Evolutionary conservation across 306 rosid genomes (phyloP), one percentile per base, ranked within the genome.

Genomic region (Quercus dentata): DNA sequence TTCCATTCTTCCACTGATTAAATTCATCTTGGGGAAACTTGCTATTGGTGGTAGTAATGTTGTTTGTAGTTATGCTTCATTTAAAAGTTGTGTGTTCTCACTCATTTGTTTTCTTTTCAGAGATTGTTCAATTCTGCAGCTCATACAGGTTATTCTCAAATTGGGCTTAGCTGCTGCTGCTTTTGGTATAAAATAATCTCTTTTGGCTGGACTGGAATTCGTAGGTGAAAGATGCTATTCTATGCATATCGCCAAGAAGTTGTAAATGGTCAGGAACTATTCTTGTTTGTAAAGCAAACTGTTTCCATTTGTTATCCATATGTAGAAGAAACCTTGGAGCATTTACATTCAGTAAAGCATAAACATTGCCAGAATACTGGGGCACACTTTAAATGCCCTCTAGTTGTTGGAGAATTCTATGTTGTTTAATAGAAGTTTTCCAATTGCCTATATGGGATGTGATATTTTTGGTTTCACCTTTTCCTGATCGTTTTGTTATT

Each of bases 211-310:
- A 82, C 76, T 73, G 73, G 63, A 69, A 74, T 15, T 73, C 79
- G 73, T 56, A 74, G 81, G 86, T 82, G 85, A 79, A 82, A 82
- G 83, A 81, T 78, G 86, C 81, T 76, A 63, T 78, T 58, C 38
- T 69, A 78, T 75, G 89, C 80, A 44, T 82, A 81, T 85, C 79
- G 79, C 71, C 75, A 75, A 82, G 72, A 72, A 82, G 82, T 76
- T 87, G 90, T 87, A 89, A 86, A 91, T 87, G 79, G 74, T 81
- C 85, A 57, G 75, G 86, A 81, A 74, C 74, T 27, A 9, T 61
- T 61, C 77, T 33, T 85, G 78, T 74, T 79, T 94, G 94, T 92
- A 85, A 87, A 94, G 88, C 70, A 85, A 86, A 83, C 85, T 83
- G 83, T 58, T 86, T 76, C 87, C 30, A 74, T 89, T 78, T 81